phyloP scores from a whole-genome alignment of 2,329 filamentous ascomycete species.

The Fusarium decemcellulare region DNA sequence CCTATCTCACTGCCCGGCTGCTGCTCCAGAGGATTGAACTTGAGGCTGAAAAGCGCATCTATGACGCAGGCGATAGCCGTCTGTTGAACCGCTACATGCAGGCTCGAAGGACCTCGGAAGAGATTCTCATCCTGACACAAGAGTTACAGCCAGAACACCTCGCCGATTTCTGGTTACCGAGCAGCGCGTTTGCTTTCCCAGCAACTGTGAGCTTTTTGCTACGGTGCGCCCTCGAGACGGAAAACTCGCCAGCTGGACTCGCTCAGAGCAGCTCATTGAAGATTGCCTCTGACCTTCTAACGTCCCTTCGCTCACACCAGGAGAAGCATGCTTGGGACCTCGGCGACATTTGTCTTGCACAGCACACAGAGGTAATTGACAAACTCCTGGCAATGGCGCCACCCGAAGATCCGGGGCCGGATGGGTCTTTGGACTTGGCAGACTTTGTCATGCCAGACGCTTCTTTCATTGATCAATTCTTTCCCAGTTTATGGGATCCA shows the following conservation, averaged over 20 bases:
- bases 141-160: slow-evolving; percentile 60
- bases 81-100: slow-evolving; percentile 55
- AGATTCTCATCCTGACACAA: slow-evolving; percentile 63
- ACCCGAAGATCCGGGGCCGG: slow-evolving; percentile 36
- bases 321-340: slow-evolving; percentile 63
- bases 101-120: slow-evolving; percentile 61
- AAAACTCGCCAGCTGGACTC: slow-evolving; percentile 52
- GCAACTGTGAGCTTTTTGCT: slow-evolving; percentile 65
- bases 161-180: slow-evolving; percentile 65
- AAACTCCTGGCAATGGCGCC: slow-evolving; percentile 54
- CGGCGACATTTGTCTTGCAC: slow-evolving; percentile 63
- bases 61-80: slow-evolving; percentile 36
- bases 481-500: slow-evolving; percentile 55
- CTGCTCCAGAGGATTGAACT: slow-evolving; percentile 63
- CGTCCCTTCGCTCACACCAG: slow-evolving; percentile 56
- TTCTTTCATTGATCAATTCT: slow-evolving; percentile 53
- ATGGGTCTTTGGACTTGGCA: slow-evolving; percentile 38
- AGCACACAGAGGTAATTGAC: slow-evolving; percentile 63
- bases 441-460: slow-evolving; percentile 51
- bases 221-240: slow-evolving; percentile 62
- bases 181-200: slow-evolving; percentile 62
- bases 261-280: slow-evolving; percentile 56
- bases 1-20: slow-evolving; percentile 64
- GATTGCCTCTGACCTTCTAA: slow-evolving; percentile 60
- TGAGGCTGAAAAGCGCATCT: slow-evolving; percentile 54